Evolutionary conservation across 371 early-diverging fungal species (phyloP).

Genomic region (Neoconidiobolus thromboides): DNA sequence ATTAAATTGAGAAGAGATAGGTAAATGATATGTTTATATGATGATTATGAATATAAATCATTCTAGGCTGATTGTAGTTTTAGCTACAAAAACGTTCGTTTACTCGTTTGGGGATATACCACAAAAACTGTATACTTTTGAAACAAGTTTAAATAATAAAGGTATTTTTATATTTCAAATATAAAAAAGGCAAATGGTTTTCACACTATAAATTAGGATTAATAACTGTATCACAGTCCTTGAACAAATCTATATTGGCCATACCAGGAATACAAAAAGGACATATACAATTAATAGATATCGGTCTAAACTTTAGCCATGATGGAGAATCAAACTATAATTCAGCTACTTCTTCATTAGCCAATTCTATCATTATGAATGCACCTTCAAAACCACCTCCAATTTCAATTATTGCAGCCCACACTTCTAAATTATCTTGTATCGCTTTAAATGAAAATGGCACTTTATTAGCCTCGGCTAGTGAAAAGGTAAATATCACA

Average conservation of each 20-base stretch:
- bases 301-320: conserved; percentile 31
- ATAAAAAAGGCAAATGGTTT: not conserved
- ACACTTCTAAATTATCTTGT: conserved; percentile 50
- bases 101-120: conserved; percentile 56
- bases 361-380: conserved; percentile 7
- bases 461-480: conserved; percentile 57
- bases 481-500: conserved; percentile 29
- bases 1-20: conserved; percentile 63
- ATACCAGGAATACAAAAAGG: conserved; percentile 64
- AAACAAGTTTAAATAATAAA: conserved; percentile 64
- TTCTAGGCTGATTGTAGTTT: conserved; percentile 51
- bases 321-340: not conserved
- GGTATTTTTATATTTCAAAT: conserved; percentile 17
- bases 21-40: conserved; percentile 18
- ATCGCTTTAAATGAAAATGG: conserved; percentile 61
- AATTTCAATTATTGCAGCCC: conserved; percentile 54
- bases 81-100: conserved; percentile 64
- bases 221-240: conserved; percentile 37
- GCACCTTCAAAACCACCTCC: conserved; percentile 2
- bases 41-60: conserved; percentile 1
- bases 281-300: conserved; percentile 69
- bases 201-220: conserved; percentile 20
- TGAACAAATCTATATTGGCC: conserved; percentile 39
- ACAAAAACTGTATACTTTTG: conserved; percentile 54
- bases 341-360: not conserved